Percentiles rank a stretch among this genome's conserved stretches.
Conservation (phyloP, 176 grass and related monocot species). For the Aegilops umbellulata region DNA sequence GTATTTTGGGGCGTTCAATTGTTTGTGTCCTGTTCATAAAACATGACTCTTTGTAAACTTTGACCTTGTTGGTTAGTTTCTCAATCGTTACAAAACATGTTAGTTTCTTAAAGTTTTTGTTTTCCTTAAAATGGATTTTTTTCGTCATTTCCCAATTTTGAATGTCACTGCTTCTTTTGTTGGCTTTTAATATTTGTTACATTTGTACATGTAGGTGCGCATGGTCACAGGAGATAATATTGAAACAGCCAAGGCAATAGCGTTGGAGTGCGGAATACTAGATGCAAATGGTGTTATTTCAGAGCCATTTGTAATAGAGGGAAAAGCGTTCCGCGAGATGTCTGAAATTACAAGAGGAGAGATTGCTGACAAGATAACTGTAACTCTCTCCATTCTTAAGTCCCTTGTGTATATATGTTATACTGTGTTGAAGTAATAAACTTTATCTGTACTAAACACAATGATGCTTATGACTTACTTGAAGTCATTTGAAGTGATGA, state of each 20-base stretch:
- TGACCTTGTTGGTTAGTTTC: slow-evolving; percentile 3
- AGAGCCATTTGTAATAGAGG: slow-evolving; percentile 72
- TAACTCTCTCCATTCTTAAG: slow-evolving; percentile 39
- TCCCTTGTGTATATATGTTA: slow-evolving; percentile 1
- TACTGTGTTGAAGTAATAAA: not conserved
- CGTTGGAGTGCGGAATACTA: slow-evolving; percentile 95
- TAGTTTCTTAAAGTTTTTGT: not conserved
- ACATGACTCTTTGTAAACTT: not conserved
- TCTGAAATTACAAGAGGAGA: slow-evolving; percentile 57
- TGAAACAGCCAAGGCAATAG: slow-evolving; percentile 96
- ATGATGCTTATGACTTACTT: not conserved
- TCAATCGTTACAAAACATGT: not conserved
- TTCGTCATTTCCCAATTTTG: not conserved
- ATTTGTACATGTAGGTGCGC: slow-evolving; percentile 60
- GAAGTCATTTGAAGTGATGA: not conserved
- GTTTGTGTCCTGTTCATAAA: not conserved
- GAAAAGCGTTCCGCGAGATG: slow-evolving; percentile 75
- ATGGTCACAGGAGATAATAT: slow-evolving; percentile 99
- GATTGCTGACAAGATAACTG: slow-evolving; percentile 71
- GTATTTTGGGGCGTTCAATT: not conserved
- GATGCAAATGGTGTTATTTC: slow-evolving; percentile 31
- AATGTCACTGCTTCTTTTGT: slow-evolving; percentile 7
- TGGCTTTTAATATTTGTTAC: not conserved
- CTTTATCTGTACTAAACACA: not conserved
- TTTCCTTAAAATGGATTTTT: not conserved